Base-by-base conservation (phyloP, 192 early-diverging fungal genomes). In the Coemansia sp. region DNA sequence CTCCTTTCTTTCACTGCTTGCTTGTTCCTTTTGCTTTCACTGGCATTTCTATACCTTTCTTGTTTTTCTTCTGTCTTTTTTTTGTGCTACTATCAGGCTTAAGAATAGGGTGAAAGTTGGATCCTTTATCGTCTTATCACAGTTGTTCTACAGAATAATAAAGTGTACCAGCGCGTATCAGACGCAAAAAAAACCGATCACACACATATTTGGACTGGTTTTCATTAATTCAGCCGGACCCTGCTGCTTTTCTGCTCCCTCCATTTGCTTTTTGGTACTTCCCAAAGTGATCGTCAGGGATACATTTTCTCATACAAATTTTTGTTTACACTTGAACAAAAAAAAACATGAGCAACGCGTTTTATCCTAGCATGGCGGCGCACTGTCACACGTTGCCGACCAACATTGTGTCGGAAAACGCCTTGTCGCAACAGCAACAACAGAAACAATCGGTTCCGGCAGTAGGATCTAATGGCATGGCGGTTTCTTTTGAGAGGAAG, bases 321-420 rank as follows among this genome's bases (percentile, higher is more conserved):
- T 8, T 53, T 22, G 21, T 22, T 20, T 27, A 2, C 1, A 46
- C 23, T n/a, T 23, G 2, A 59, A 20, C 3, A 59, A 20, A 5
- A 8, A 59, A 20, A 5, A 59, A 21, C 21, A 33, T 59, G 31
- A 36, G 1, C 17, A 33, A 46, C 42, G 29, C 22, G 30, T 53
- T 58, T 8, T 67, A 67, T 21, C 56, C 78, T 14, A 80, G 78
- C 69, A 80, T 80, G 78, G 78, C 78, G 4, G 72, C 78, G 22
- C 78, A 80, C 53, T 66, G 62, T 52, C 57, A 68, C 56, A 69
- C 64, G 54, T 54, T 74, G 24, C 66, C 72, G 11, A 32, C 66
- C 25, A 63, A 59, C 64, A n/a, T 54, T 29, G 66, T 39, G 32
- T 51, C 62, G 23, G 73, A 59, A 39, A 51, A 62, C 51, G 30